Conservation (phyloP, 2,329 filamentous ascomycete genomes). For the Dendrostoma leiphaemia region DNA sequence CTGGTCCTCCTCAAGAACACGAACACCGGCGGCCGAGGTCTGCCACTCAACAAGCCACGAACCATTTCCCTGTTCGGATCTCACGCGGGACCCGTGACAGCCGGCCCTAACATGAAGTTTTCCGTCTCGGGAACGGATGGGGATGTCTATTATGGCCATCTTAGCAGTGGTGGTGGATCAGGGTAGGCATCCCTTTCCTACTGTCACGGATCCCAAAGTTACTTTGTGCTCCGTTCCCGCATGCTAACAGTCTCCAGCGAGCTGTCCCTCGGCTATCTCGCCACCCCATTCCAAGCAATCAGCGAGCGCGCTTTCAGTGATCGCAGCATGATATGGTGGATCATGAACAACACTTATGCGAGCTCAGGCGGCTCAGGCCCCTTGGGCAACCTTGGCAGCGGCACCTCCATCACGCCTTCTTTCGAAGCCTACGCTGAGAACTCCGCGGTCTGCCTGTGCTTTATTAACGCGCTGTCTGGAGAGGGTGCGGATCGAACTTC, state of each 20-base stretch:
- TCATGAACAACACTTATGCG: slow-evolving; percentile 37
- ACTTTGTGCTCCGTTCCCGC: too few relatives aligned
- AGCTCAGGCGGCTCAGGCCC: too few relatives aligned
- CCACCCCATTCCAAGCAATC: slow-evolving; percentile 52
- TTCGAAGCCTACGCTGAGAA: slow-evolving; percentile 14
- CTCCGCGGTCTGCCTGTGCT: slow-evolving; percentile 49
- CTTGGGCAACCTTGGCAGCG: slow-evolving; percentile 9
- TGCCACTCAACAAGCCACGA: slow-evolving; percentile 51
- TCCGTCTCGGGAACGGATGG: slow-evolving; percentile 10
- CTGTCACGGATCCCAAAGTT: too few relatives aligned
- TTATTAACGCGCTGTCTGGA: slow-evolving; percentile 64
- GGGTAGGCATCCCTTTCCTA: too few relatives aligned
- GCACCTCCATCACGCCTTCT: slow-evolving; percentile 11
- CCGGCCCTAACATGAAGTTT: slow-evolving; percentile 33
- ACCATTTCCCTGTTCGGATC: slow-evolving; percentile 46
- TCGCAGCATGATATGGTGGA: slow-evolving; percentile 39
- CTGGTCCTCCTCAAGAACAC: slow-evolving; percentile 66
- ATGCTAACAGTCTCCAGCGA: too few relatives aligned
- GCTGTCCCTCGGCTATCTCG: slow-evolving; percentile 49
- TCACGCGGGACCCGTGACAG: slow-evolving; percentile 60
- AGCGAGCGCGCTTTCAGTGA: slow-evolving; percentile 41
- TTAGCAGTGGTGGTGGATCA: slow-evolving; percentile 57
- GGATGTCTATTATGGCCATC: slow-evolving; percentile 20
- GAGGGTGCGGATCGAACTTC: slow-evolving; percentile 37
- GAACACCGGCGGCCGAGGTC: slow-evolving; percentile 41